Percentiles rank a stretch among this genome's conserved stretches.
Evolutionary conservation across 139 green algal species (phyloP).

Genomic region (Coelastrella sp.): DNA sequence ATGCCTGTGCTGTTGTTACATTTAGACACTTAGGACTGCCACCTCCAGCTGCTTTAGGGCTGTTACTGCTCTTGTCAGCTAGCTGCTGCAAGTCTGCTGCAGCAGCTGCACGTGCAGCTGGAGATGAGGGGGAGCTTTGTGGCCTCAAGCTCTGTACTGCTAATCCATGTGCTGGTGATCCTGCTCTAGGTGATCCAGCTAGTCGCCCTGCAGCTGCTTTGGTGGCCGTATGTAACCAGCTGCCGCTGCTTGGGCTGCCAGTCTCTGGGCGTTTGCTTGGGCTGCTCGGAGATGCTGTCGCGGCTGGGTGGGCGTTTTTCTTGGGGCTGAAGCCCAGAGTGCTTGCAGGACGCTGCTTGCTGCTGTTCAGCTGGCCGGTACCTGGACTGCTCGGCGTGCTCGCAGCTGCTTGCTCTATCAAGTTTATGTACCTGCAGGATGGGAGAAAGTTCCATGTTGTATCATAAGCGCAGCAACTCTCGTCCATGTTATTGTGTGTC

Average conservation of each 20-base stretch:
- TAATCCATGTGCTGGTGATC: not conserved
- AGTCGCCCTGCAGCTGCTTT: constrained; percentile 3
- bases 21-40: not conserved
- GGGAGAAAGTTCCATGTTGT: not conserved
- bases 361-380: not conserved
- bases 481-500: not conserved
- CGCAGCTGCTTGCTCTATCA: constrained; percentile 6
- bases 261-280: not conserved
- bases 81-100: not conserved
- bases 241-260: not conserved
- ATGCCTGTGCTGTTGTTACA: constrained; percentile 23
- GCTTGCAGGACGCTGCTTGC: not conserved
- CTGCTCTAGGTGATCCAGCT: not conserved
- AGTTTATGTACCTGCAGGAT: constrained; percentile 3
- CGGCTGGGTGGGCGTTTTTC: not conserved
- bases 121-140: not conserved
- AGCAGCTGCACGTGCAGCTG: not conserved
- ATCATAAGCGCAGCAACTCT: not conserved
- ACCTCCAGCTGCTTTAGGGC: not conserved
- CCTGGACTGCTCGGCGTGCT: not conserved
- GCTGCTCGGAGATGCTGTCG: not conserved
- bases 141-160: not conserved
- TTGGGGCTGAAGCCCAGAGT: not conserved
- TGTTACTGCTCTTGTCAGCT: constrained; percentile 8
- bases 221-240: not conserved